These are phyloP conservation scores for Phaeoacremonium minimum DNA, from an alignment of 2,329 filamentous ascomycete species.

Conservation along the genomic window DNA sequence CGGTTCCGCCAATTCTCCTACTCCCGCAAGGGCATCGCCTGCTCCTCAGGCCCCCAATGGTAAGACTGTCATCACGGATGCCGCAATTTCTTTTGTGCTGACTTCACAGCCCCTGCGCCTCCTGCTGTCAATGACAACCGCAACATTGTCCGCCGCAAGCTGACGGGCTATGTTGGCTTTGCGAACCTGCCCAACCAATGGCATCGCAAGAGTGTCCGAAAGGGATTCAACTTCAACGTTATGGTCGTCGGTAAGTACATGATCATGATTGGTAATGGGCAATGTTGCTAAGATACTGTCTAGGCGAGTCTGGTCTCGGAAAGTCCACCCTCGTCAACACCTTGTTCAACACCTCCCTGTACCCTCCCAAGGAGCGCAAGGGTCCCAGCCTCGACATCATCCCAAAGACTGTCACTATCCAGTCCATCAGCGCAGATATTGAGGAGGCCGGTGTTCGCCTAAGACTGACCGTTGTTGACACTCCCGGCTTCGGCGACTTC, in stretches of 20 bases:
- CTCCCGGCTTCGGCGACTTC: conserved; percentile 96
- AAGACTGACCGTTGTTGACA: conserved; percentile 94
- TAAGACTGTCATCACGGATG: conserved; percentile 24
- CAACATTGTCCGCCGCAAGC: conserved; percentile 97
- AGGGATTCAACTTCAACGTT: conserved; percentile 99
- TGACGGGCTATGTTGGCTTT: conserved; percentile 97
- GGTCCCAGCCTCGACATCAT: conserved; percentile 96
- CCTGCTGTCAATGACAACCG: conserved; percentile 64
- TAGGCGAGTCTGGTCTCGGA: conserved; percentile 98
- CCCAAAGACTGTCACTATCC: conserved; percentile 94
- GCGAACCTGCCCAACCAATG: conserved; percentile 99
- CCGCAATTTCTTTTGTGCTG: conserved; percentile 26
- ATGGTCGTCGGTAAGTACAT: conserved; percentile 94
- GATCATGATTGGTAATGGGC: no score
- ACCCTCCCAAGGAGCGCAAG: conserved; percentile 98
- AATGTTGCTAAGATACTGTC: no score
- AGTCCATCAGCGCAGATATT: conserved; percentile 93
- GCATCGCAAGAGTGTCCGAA: conserved; percentile 99
- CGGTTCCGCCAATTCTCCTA: conserved; percentile 32
- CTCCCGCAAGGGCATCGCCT: conserved; percentile 34
- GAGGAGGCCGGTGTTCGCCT: conserved; percentile 98
- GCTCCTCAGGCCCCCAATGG: conserved; percentile 31
- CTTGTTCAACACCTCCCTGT: conserved; percentile 98
- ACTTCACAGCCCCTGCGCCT: conserved; percentile 29
- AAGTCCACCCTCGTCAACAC: conserved; percentile 99